Evolutionary conservation across 2,329 filamentous ascomycete species (phyloP).

Genomic region (Nannizziopsis barbatae): DNA sequence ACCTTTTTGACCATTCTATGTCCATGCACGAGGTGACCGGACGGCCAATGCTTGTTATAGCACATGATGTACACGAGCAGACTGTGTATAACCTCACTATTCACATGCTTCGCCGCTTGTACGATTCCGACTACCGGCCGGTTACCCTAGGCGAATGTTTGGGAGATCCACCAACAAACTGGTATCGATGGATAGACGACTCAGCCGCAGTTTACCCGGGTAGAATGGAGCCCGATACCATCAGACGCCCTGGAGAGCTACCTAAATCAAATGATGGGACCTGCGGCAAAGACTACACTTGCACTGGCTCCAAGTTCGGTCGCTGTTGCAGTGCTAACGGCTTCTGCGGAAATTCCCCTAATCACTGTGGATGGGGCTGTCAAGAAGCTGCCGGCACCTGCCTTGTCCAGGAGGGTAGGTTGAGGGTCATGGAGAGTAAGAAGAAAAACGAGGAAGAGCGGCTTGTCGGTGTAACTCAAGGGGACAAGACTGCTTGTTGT

Average conservation of each 20-base stretch:
- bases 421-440: constrained; percentile 5
- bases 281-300: constrained; percentile 28
- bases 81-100: constrained; percentile 35
- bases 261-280: constrained; percentile 25
- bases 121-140: constrained; percentile 26
- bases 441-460: not conserved
- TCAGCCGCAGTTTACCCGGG: not conserved
- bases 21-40: constrained; percentile 19
- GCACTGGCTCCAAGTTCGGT: constrained; percentile 27
- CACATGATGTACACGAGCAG: constrained; percentile 35
- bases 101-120: constrained; percentile 29
- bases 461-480: not conserved
- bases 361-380: constrained; percentile 26
- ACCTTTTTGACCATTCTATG: constrained; percentile 30
- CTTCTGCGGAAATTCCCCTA: constrained; percentile 24
- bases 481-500: not conserved
- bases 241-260: constrained; percentile 7
- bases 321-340: constrained; percentile 24
- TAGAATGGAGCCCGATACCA: not conserved
- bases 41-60: constrained; percentile 33
- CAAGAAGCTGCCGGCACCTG: constrained; percentile 25
- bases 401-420: not conserved
- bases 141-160: constrained; percentile 38
- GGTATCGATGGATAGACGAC: constrained; percentile 27
- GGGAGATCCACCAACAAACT: constrained; percentile 28